Percentiles rank a stretch among this genome's conserved stretches.
Conservation (phyloP, 345 rosid species). For the Brassica nigra region DNA sequence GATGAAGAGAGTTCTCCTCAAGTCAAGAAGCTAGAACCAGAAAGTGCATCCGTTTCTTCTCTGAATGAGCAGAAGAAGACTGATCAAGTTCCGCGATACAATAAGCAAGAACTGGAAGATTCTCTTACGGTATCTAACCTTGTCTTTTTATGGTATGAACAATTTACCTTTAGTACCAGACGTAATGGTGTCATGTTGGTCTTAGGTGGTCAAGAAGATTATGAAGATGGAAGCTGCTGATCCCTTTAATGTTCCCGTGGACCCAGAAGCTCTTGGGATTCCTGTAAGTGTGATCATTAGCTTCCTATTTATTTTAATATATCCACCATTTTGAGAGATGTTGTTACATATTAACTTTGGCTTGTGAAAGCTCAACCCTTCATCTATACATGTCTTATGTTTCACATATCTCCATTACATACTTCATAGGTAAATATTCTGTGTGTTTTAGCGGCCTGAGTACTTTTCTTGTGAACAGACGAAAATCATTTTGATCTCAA, state of each 20-base stretch:
- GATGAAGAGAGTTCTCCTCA: conserved; percentile 19
- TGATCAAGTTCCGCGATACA: conserved; percentile 42
- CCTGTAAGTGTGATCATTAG: conserved; percentile 64
- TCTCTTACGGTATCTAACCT: conserved; percentile 58
- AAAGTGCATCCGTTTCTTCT: conserved; percentile 24
- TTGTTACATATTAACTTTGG: not conserved
- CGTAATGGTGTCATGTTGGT: conserved; percentile 7
- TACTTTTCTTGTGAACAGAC: not conserved
- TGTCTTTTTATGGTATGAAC: not conserved
- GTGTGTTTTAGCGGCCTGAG: not conserved
- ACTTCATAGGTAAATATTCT: not conserved
- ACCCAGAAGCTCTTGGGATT: conserved; percentile 94
- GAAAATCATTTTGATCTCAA: not conserved
- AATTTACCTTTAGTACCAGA: not conserved
- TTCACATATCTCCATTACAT: not conserved
- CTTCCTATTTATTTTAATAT: not conserved
- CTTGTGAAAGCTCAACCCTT: not conserved
- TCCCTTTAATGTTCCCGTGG: conserved; percentile 86
- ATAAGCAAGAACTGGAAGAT: conserved; percentile 72
- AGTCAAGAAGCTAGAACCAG: conserved; percentile 29
- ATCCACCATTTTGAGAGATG: not conserved
- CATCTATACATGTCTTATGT: not conserved
- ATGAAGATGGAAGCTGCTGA: conserved; percentile 99
- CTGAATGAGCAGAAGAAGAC: conserved; percentile 51
- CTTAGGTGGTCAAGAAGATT: conserved; percentile 79